These are phyloP conservation scores for Mrakia gelida DNA, from an alignment of 768 basidiomycete genomes.

Conservation along the genomic window DNA sequence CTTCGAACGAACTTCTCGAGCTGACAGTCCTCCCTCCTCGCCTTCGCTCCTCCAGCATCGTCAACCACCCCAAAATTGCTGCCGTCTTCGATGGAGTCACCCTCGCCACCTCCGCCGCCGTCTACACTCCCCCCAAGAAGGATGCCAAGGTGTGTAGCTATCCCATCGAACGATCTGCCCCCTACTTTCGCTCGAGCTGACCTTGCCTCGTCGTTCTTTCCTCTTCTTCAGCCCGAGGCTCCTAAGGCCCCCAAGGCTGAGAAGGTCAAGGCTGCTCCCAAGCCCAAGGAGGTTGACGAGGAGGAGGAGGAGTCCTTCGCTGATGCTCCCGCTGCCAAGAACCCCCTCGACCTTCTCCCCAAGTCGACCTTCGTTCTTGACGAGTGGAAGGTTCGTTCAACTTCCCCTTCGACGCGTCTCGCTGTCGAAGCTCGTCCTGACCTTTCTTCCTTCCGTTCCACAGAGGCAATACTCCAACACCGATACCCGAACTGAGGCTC, in stretches of 20 bases:
- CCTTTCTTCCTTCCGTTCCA: no score
- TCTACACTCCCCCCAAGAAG: slow-evolving; percentile 60
- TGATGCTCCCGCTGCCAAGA: slow-evolving; percentile 84
- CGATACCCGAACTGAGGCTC: slow-evolving; percentile 83
- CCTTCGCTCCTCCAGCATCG: slow-evolving; percentile 46
- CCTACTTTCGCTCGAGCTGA: not conserved
- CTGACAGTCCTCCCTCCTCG: not conserved
- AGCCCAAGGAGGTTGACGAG: slow-evolving; percentile 49
- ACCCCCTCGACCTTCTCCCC: slow-evolving; percentile 87
- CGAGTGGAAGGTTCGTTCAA: slow-evolving; percentile 67
- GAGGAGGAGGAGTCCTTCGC: slow-evolving; percentile 76
- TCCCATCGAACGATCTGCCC: not conserved
- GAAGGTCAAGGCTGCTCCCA: slow-evolving; percentile 46
- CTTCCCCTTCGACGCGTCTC: no score
- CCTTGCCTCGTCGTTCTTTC: not conserved
- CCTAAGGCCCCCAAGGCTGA: slow-evolving; percentile 42
- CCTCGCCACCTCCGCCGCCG: slow-evolving; percentile 58
- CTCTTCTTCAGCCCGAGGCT: slow-evolving; percentile 43
- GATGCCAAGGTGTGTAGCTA: slow-evolving; percentile 42
- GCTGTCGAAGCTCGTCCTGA: no score
- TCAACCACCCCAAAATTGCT: slow-evolving; percentile 75
- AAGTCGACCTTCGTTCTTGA: slow-evolving; percentile 54
- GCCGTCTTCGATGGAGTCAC: slow-evolving; percentile 58
- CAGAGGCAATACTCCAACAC: slow-evolving; percentile 89
- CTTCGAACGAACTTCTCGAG: not conserved